Conservation (phyloP, 78 protist genomes). For the Tieghemostelium lacteum region DNA sequence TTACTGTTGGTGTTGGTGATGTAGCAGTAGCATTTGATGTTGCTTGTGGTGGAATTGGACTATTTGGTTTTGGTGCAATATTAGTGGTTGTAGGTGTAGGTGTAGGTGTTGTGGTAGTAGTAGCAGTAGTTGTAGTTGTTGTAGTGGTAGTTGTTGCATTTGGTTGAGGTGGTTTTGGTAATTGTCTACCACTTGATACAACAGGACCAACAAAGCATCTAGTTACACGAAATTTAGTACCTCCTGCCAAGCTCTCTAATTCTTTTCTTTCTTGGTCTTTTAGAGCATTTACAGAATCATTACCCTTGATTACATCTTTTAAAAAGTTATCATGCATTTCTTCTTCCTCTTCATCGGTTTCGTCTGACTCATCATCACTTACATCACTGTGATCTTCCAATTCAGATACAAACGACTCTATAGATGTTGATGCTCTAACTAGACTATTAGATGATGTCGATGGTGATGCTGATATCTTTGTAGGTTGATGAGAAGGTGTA, state of each 20-base stretch:
- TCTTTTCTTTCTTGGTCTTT: conserved; percentile 64
- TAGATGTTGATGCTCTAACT: neutral
- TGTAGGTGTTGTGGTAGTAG: neutral
- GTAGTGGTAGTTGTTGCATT: neutral
- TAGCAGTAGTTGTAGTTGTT: neutral
- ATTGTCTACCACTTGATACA: neutral
- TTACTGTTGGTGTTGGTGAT: conserved; percentile 1
- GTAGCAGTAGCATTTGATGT: neutral
- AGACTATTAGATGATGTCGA: too few relatives aligned
- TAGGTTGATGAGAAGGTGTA: neutral
- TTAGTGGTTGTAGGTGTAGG: neutral
- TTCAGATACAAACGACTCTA: neutral
- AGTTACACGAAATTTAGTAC: conserved; percentile 54
- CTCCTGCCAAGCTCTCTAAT: conserved; percentile 65
- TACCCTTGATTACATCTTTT: conserved; percentile 24
- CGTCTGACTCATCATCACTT: conserved; percentile 27
- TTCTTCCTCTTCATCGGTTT: conserved; percentile 52
- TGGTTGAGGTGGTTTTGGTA: neutral
- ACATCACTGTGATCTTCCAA: conserved; percentile 5
- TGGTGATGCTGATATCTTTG: neutral
- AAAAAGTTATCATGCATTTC: conserved; percentile 71
- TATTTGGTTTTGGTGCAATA: neutral
- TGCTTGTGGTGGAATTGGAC: neutral
- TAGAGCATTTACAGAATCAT: conserved; percentile 9
- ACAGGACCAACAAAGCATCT: conserved; percentile 55